A percentile compares a stretch with the other conserved stretches of the same genome.
Evolutionary conservation across 2,329 filamentous ascomycete species (phyloP).

Genomic region (Hortaea sp.): DNA sequence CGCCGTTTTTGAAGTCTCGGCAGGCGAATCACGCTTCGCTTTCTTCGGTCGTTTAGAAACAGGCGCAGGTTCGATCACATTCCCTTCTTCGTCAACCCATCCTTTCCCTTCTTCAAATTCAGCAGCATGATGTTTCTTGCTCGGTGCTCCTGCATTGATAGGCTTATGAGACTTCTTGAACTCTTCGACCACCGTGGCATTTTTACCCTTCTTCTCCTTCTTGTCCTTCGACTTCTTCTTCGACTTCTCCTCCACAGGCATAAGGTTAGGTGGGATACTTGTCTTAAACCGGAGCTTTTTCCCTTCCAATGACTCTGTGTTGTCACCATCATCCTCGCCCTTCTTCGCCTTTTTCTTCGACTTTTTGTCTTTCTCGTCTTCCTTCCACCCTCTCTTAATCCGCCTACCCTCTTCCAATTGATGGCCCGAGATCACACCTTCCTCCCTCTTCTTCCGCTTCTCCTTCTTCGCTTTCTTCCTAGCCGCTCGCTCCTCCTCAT

Average conservation of each 20-base stretch:
- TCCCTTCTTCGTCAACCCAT: slow-evolving; percentile 74
- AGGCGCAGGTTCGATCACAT: slow-evolving; percentile 54
- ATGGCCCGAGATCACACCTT: slow-evolving; percentile 54
- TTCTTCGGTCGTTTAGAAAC: slow-evolving; percentile 8
- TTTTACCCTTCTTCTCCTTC: slow-evolving; percentile 42
- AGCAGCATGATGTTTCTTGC: slow-evolving; percentile 33
- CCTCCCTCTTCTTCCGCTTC: slow-evolving; percentile 39
- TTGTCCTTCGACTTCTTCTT: slow-evolving; percentile 47
- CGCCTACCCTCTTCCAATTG: slow-evolving; percentile 64
- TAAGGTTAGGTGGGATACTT: slow-evolving; percentile 48
- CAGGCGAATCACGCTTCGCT: neutral
- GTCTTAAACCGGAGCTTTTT: slow-evolving; percentile 81
- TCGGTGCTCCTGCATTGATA: slow-evolving; percentile 10
- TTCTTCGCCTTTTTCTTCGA: slow-evolving; percentile 41
- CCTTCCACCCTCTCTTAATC: slow-evolving; percentile 84
- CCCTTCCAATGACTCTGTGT: slow-evolving; percentile 37
- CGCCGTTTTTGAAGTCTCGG: neutral
- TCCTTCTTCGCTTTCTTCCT: slow-evolving; percentile 44
- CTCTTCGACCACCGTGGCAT: slow-evolving; percentile 69
- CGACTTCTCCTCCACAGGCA: slow-evolving; percentile 55
- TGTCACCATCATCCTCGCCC: neutral
- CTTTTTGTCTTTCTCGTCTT: slow-evolving; percentile 29
- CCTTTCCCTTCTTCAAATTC: slow-evolving; percentile 73
- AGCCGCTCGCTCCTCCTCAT: slow-evolving; percentile 15
- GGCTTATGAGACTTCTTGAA: slow-evolving; percentile 72